Conservation (phyloP, 805 yeast genomes). For the Kluyveromyces nonfermentans region DNA sequence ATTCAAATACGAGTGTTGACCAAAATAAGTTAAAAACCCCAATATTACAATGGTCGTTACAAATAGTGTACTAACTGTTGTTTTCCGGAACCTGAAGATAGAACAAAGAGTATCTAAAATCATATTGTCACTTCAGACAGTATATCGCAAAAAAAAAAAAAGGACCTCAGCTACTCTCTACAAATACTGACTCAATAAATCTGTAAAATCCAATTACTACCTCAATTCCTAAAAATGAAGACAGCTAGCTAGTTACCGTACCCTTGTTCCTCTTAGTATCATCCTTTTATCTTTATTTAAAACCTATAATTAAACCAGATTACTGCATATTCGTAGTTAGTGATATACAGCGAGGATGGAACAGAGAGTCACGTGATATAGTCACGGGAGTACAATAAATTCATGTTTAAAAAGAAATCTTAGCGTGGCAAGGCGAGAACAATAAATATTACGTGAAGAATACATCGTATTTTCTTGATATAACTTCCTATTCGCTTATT, state of each 20-base stretch:
- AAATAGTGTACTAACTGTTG: constrained; percentile 51
- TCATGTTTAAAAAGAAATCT: too few species aligned
- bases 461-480: too few species aligned
- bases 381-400: neutral
- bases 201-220: neutral
- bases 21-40: constrained; percentile 29
- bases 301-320: too few species aligned
- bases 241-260: too few species aligned
- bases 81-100: constrained; percentile 62
- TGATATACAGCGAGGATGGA: neutral
- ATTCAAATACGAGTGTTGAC: constrained; percentile 11
- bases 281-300: too few species aligned
- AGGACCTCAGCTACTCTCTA: too few species aligned
- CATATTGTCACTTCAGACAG: constrained; percentile 5
- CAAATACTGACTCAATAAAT: too few species aligned
- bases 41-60: constrained; percentile 38
- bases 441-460: too few species aligned
- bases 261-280: too few species aligned
- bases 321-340: neutral
- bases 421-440: too few species aligned
- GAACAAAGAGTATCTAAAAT: constrained; percentile 32
- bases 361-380: neutral
- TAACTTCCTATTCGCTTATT: too few species aligned
- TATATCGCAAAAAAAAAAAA: neutral
- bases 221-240: too few species aligned